Evolutionary conservation across 1,284 basidiomycete genomes (phyloP).

Genomic region (Rhodotorula sp.): DNA sequence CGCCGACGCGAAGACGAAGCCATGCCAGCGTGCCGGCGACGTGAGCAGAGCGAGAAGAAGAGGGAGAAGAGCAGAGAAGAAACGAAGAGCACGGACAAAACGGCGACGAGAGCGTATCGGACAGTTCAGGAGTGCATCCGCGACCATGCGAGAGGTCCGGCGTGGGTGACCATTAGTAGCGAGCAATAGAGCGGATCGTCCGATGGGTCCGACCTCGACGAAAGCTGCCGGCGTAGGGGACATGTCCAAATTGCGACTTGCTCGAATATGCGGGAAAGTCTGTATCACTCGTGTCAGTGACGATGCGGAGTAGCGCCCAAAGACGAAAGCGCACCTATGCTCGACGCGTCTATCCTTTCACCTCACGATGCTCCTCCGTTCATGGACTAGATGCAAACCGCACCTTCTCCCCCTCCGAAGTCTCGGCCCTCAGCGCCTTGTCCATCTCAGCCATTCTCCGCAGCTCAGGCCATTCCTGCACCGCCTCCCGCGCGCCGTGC

Average conservation of each 20-base stretch:
- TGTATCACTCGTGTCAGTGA: no score
- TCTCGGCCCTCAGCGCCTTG: constrained; percentile 4
- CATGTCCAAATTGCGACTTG: no score
- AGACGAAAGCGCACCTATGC: neutral
- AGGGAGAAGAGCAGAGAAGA: neutral
- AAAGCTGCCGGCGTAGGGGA: no score
- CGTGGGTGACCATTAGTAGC: neutral
- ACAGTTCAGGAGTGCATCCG: no score
- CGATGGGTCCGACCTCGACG: no score
- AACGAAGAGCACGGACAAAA: neutral
- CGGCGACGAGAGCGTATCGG: neutral
- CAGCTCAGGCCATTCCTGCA: constrained; percentile 59
- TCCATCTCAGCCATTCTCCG: constrained; percentile 38
- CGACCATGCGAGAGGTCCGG: neutral
- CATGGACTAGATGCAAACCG: constrained; percentile 17
- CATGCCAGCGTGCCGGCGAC: no score
- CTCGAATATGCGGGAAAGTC: no score
- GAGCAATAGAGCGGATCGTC: no score
- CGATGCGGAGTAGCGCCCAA: no score
- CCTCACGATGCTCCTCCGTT: neutral
- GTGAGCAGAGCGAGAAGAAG: no score
- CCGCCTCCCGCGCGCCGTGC: constrained; percentile 64
- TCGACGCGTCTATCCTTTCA: neutral
- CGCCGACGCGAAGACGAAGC: no score
- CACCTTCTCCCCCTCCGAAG: constrained; percentile 2